Evolutionary conservation across 1,284 basidiomycete genomes (phyloP), one percentile per base, ranked within the genome.

Genomic region (Ceraceosorus bombacis): DNA sequence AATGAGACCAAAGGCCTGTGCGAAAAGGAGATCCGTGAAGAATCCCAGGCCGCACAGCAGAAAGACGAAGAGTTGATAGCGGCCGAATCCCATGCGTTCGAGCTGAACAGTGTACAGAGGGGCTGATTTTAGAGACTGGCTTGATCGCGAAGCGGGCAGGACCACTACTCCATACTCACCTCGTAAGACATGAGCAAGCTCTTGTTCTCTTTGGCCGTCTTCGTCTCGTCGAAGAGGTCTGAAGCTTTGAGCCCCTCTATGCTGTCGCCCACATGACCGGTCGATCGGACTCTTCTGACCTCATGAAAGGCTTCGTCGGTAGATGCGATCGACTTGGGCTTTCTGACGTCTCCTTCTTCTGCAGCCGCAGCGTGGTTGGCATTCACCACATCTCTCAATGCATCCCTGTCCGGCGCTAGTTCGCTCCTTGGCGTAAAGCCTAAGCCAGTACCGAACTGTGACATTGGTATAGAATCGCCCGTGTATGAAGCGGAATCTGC

Each of bases 21-120:
- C 72, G 70, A 70, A 76, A 6, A 74, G 60, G 9, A 74, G 65
- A 57, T 76, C 73, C 57, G 70, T 72, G 51, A 72, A 72, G 63
- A 66, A 73, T 37, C 71, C 71, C 40, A 71, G 66, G 7, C 71
- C 71, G 53, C 70, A 69, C 6, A 73, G 67, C 46, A 70, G 59
- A 63, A 71, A 73, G 59, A 72, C 65, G 60, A 61, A 70, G 59
- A 58, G 61, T 55, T 72, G 70, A 50, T 73, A 73, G 38, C 55
- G 58, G 27, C 70, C 68, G 66, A 73, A 70, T 2, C 69, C 71
- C 68, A 73, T 73, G 0, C 66, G 60, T 41, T 71, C 70, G 36
- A 71, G 56, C 52, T 46, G 43, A 10, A 2, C 1, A 15, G 43
- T 15, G 1, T 4, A 46, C 10, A 46, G 15, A 46, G 43, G 43